Evolutionary conservation across 352 stramenopile genomes (phyloP).

Genomic region (Thraustotheca clavata): DNA sequence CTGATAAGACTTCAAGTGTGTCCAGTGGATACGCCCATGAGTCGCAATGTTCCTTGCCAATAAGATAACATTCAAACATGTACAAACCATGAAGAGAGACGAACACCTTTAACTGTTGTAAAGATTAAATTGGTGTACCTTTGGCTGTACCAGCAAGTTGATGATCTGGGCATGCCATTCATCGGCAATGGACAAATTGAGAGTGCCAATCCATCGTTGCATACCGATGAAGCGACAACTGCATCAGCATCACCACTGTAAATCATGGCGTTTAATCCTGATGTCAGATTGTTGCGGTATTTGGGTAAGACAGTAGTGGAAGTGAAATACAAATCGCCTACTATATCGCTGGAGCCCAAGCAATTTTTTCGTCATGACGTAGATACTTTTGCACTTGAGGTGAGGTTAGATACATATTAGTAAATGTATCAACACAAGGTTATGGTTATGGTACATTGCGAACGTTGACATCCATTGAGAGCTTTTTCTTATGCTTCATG

Average conservation of each 20-base stretch:
- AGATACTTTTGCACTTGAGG: conserved; percentile 45
- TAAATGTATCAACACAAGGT: conserved; percentile 6
- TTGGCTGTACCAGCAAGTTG: conserved; percentile 83
- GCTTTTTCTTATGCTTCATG: neutral
- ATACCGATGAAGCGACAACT: conserved; percentile 56
- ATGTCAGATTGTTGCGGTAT: conserved; percentile 42
- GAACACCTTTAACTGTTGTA: conserved; percentile 84
- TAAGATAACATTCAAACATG: conserved; percentile 25
- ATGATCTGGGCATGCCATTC: conserved; percentile 39
- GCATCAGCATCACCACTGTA: conserved; percentile 65
- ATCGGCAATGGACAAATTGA: conserved; percentile 33
- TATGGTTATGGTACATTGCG: neutral
- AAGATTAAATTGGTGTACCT: conserved; percentile 75
- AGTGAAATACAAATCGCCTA: conserved; percentile 39
- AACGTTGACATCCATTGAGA: neutral
- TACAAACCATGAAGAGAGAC: conserved; percentile 22
- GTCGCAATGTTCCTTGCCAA: conserved; percentile 29
- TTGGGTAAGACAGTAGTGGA: conserved; percentile 50
- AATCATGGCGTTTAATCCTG: conserved; percentile 40
- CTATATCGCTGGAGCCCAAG: conserved; percentile 50
- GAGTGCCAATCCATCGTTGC: conserved; percentile 56
- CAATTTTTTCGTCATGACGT: conserved; percentile 35
- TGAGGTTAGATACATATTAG: conserved; percentile 50
- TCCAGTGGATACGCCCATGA: conserved; percentile 35
- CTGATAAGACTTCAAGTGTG: conserved; percentile 26